Conservation (phyloP, 768 basidiomycete genomes). For the Suillus placidus region DNA sequence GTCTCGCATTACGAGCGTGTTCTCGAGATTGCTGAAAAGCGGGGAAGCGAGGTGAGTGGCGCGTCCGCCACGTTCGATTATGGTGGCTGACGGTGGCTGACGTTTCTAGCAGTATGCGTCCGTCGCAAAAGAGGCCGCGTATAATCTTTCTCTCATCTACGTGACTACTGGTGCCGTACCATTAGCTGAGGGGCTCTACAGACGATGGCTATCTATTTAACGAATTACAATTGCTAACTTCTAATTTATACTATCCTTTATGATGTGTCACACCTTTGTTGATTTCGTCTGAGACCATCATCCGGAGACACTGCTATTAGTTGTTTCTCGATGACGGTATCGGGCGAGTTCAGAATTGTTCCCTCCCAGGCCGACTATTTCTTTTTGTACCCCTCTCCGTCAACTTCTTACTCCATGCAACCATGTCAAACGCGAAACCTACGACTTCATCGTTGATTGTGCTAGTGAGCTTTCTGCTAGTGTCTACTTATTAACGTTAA, state of each 20-base stretch:
- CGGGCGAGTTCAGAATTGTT: not conserved
- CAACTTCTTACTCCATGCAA: not conserved
- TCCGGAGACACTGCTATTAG: not conserved
- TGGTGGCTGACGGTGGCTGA: slow-evolving; percentile 4
- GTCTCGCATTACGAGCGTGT: slow-evolving; percentile 83
- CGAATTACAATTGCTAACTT: not conserved
- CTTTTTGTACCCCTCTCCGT: not conserved
- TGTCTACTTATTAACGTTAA: too few species aligned
- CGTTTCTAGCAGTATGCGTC: slow-evolving; percentile 44
- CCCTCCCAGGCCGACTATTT: not conserved
- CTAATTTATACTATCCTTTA: not conserved
- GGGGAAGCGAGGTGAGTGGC: slow-evolving; percentile 33
- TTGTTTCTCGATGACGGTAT: not conserved
- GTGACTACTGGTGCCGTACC: slow-evolving; percentile 75
- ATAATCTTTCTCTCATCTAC: slow-evolving; percentile 85
- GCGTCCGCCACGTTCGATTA: slow-evolving; percentile 1
- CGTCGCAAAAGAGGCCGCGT: slow-evolving; percentile 78
- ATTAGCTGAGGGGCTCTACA: slow-evolving; percentile 69
- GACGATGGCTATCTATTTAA: slow-evolving; percentile 82
- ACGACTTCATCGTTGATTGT: slow-evolving; percentile 19
- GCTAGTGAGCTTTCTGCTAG: slow-evolving; percentile 12
- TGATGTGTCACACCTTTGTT: slow-evolving; percentile 3
- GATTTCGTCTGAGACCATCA: slow-evolving; percentile 6
- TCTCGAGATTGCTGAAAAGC: slow-evolving; percentile 59
- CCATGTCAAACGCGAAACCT: slow-evolving; percentile 16